phyloP scores from a whole-genome alignment of 75 land plant genomes.

The Chamaecyparis obtusa region DNA sequence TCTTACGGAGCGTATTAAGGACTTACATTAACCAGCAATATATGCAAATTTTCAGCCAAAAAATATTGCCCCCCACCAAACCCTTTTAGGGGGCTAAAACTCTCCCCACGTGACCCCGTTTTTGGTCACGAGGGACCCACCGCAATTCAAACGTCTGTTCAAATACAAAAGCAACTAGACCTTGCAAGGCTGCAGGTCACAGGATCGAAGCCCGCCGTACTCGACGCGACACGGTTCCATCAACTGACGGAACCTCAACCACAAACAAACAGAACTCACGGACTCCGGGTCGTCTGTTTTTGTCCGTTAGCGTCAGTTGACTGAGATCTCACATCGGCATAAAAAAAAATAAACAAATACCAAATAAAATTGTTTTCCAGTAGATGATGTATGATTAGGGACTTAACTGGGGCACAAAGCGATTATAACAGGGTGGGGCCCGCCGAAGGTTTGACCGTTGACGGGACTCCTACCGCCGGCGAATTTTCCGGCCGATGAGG shows the following conservation, averaged over 20 bases:
- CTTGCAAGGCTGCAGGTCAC: slow-evolving; percentile 12
- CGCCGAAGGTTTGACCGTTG: slow-evolving; percentile 11
- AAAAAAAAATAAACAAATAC: too few species aligned
- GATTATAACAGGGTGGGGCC: background rate
- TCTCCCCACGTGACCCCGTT: background rate
- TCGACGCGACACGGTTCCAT: background rate
- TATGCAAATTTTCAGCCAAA: too few species aligned
- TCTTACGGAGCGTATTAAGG: too few species aligned
- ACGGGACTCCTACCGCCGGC: background rate
- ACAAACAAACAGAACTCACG: background rate
- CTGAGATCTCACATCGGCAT: background rate
- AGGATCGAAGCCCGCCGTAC: slow-evolving; percentile 7
- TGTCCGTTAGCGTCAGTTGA: background rate
- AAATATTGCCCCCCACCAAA: too few species aligned
- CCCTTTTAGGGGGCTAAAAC: background rate
- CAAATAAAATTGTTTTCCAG: too few species aligned
- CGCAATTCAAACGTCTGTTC: background rate
- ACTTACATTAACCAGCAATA: too few species aligned
- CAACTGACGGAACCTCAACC: slow-evolving; percentile 1
- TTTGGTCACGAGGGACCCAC: background rate
- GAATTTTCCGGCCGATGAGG: background rate
- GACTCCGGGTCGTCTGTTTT: background rate
- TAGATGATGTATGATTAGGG: background rate
- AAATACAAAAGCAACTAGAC: background rate
- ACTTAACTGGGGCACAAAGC: background rate